These are phyloP conservation scores for Bjerkandera adusta DNA, from an alignment of 1,284 basidiomycete species.

Conservation along the genomic window DNA sequence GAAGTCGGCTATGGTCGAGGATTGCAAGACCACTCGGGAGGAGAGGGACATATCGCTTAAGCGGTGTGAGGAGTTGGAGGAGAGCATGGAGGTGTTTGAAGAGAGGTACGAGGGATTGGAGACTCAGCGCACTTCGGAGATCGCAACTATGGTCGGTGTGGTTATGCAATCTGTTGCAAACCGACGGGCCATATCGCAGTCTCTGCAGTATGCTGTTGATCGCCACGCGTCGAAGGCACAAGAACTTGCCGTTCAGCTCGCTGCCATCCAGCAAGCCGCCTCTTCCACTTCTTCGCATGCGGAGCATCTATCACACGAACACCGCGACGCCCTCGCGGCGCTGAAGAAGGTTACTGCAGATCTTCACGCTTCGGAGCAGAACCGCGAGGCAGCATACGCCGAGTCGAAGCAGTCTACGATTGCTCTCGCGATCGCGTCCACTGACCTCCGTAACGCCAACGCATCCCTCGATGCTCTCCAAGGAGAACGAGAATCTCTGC, in stretches of 20 bases:
- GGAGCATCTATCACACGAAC: constrained; percentile 12
- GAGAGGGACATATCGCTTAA: constrained; percentile 59
- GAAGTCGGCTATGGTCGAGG: constrained; percentile 77
- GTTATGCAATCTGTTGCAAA: constrained; percentile 24
- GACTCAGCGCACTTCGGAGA: constrained; percentile 18
- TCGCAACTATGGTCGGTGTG: constrained; percentile 37
- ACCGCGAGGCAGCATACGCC: constrained; percentile 8
- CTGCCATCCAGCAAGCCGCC: constrained; percentile 2
- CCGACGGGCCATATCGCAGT: constrained; percentile 35
- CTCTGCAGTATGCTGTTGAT: constrained; percentile 1
- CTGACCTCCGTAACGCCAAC: constrained; percentile 14
- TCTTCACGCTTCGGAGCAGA: constrained; percentile 11
- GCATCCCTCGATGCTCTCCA: constrained; percentile 10
- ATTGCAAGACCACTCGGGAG: constrained; percentile 70
- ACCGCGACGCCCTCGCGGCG: constrained; percentile 7
- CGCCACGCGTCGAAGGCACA: constrained; percentile 5
- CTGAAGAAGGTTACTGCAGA: constrained; percentile 9
- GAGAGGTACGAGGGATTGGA: constrained; percentile 25
- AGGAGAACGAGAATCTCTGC: constrained; percentile 14
- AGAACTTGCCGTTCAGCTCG: constrained; percentile 3
- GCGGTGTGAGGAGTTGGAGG: constrained; percentile 39
- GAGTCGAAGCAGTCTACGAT: constrained; percentile 28
- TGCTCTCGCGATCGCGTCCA: constrained; percentile 32
- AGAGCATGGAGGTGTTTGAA: constrained; percentile 57
- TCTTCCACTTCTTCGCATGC: constrained; percentile 12